phyloP scores from a whole-genome alignment of 129 eudicot species.

The Glebionis coronaria region DNA sequence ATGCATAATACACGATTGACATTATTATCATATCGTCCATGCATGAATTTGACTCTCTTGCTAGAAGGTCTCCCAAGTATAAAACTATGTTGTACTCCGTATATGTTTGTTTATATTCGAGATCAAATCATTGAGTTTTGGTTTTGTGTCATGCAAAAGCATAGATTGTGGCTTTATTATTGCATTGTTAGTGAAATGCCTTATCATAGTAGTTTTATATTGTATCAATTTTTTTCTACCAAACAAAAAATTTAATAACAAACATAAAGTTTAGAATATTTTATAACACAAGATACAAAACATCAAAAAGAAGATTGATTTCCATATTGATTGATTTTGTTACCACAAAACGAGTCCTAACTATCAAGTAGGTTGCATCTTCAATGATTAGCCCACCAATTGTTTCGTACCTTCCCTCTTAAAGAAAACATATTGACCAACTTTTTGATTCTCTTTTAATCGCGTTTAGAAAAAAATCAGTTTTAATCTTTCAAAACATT shows the following conservation, averaged over 20 bases:
- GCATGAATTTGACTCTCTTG: no score
- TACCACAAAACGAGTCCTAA: neutral
- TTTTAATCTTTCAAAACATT: no score
- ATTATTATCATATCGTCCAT: no score
- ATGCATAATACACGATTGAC: no score
- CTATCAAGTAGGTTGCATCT: conserved; percentile 28
- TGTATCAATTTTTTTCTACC: neutral
- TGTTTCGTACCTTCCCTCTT: conserved; percentile 18
- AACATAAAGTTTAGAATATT: neutral
- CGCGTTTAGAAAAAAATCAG: neutral
- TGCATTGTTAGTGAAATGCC: neutral
- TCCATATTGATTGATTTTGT: neutral
- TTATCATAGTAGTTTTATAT: neutral
- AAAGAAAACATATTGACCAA: conserved; percentile 22
- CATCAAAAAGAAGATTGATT: neutral
- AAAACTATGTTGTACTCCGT: no score
- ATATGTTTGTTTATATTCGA: no score
- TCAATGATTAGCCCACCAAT: conserved; percentile 29
- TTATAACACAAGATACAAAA: neutral
- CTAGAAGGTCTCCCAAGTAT: no score
- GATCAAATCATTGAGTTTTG: no score
- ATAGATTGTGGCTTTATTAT: no score
- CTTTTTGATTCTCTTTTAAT: conserved; percentile 1
- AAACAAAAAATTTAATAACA: neutral
- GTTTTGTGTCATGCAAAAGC: no score